phyloP scores from a whole-genome alignment of 768 basidiomycete species.

The Strobilomyces echinocephalus region DNA sequence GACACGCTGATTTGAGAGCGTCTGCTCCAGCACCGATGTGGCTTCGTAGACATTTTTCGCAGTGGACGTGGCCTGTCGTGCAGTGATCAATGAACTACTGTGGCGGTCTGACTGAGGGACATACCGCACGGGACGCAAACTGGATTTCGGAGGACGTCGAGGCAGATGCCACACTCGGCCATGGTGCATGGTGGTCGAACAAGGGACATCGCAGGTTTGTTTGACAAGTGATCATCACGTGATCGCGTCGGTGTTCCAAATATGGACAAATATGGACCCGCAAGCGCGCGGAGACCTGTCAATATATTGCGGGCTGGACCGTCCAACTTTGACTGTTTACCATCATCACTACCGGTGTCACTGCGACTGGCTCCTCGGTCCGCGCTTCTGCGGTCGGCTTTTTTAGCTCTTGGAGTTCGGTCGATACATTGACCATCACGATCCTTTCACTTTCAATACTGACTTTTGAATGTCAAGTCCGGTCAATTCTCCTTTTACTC shows the following conservation, averaged over 20 bases:
- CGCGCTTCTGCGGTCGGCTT: constrained; percentile 3
- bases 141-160: constrained; percentile 49
- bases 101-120: constrained; percentile 12
- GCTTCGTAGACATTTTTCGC: constrained; percentile 51
- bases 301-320: background rate
- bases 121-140: constrained; percentile 62
- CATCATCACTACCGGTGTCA: constrained; percentile 7
- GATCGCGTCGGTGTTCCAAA: constrained; percentile 24
- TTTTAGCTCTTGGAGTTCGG: constrained; percentile 10
- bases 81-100: constrained; percentile 2
- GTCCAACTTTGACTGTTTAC: background rate
- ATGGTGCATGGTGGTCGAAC: constrained; percentile 38
- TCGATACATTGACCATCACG: constrained; percentile 21
- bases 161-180: constrained; percentile 59
- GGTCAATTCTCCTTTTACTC: constrained; percentile 30
- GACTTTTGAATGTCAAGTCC: constrained; percentile 32
- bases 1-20: constrained; percentile 47
- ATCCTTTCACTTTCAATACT: constrained; percentile 23
- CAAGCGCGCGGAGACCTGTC: background rate
- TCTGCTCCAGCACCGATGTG: constrained; percentile 27
- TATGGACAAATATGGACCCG: constrained; percentile 22
- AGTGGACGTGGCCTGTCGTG: constrained; percentile 58
- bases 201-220: too few species aligned
- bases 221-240: constrained; percentile 13
- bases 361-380: constrained; percentile 7